phyloP scores from a whole-genome alignment of 768 basidiomycete genomes.

The Tylopilus felleus region DNA sequence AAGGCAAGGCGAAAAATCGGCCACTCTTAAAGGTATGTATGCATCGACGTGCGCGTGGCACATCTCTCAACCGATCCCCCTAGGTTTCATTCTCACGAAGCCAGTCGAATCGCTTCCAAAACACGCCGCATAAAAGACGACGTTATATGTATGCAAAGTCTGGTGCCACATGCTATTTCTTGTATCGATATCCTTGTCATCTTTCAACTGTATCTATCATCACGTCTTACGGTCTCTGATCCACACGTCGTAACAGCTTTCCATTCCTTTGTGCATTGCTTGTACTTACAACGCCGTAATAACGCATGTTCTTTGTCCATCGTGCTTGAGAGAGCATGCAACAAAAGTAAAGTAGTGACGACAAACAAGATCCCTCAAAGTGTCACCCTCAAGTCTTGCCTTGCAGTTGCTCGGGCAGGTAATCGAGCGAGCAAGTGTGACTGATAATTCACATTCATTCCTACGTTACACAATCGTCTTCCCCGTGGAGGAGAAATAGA shows the following conservation, averaged over 20 bases:
- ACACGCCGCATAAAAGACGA: constrained; percentile 28
- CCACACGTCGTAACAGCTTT: constrained; percentile 4
- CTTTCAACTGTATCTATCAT: neutral
- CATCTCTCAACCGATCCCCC: neutral
- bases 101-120: constrained; percentile 58
- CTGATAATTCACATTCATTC: too few relatives aligned
- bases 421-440: too few relatives aligned
- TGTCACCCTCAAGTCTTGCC: too few relatives aligned
- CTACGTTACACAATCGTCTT: too few relatives aligned
- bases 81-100: constrained; percentile 55
- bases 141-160: neutral
- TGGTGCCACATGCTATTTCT: neutral
- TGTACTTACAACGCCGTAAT: constrained; percentile 5
- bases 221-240: neutral
- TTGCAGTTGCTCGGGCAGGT: too few relatives aligned
- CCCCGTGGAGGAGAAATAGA: too few relatives aligned
- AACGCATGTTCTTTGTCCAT: neutral
- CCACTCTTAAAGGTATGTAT: constrained; percentile 54
- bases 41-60: neutral
- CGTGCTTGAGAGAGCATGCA: too few relatives aligned
- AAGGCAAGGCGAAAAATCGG: constrained; percentile 74
- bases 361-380: neutral
- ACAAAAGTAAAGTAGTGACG: neutral
- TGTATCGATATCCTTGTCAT: constrained; percentile 2
- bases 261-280: constrained; percentile 4